Evolutionary conservation across 1,284 basidiomycete species (phyloP).

Genomic region (Mycosarcoma mackinlayi): DNA sequence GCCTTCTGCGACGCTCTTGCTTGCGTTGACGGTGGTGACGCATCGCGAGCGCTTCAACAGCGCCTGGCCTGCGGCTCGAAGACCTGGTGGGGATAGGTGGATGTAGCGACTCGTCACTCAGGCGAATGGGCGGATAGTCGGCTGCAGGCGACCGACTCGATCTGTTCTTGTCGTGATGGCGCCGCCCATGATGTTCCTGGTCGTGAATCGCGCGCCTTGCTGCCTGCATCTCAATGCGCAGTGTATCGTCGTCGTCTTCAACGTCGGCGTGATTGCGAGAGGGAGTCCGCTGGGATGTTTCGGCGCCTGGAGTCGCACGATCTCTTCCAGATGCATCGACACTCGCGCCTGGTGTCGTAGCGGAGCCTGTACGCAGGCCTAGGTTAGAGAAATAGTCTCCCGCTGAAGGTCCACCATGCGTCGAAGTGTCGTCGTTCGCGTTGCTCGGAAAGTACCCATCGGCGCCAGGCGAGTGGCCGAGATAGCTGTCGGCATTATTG

Average conservation of each 20-base stretch:
- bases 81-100: slow-evolving; percentile 5
- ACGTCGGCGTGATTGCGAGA: background rate
- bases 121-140: slow-evolving; percentile 34
- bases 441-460: background rate
- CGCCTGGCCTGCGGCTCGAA: slow-evolving; percentile 36
- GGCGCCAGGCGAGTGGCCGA: background rate
- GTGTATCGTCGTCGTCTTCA: slow-evolving; percentile 21
- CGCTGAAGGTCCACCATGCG: background rate
- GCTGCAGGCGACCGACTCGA: slow-evolving; percentile 4
- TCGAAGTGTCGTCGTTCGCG: background rate
- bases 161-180: background rate
- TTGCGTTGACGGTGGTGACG: slow-evolving; percentile 36
- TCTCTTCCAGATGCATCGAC: background rate
- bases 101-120: slow-evolving; percentile 27
- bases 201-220: slow-evolving; percentile 34
- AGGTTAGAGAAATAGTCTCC: slow-evolving; percentile 18
- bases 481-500: slow-evolving; percentile 23
- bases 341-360: slow-evolving; percentile 3
- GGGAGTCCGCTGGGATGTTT: background rate
- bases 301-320: slow-evolving; percentile 8
- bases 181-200: slow-evolving; percentile 13
- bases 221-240: slow-evolving; percentile 30
- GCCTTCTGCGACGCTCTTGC: slow-evolving; percentile 25
- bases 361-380: slow-evolving; percentile 9
- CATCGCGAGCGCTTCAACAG: slow-evolving; percentile 45